A percentile compares a stretch with the other conserved stretches of the same genome.
Conservation (phyloP, 2,329 filamentous ascomycete genomes). For the Diaporthe sp. region DNA sequence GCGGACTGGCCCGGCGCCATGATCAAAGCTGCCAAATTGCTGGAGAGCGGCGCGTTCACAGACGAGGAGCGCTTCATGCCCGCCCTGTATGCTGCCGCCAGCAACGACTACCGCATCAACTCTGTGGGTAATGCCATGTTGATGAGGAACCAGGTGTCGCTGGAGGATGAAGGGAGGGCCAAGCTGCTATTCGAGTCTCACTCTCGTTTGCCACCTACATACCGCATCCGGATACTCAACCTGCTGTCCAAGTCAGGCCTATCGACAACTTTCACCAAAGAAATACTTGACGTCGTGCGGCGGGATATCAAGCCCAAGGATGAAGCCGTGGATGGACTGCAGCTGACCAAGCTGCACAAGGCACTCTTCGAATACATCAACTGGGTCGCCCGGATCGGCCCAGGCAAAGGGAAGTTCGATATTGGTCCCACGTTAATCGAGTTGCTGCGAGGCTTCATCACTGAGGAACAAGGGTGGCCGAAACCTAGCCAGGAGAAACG, state of each 20-base stretch:
- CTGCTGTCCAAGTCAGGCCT: slow-evolving; percentile 82
- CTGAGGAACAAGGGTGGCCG: slow-evolving; percentile 86
- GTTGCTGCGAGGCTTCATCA: slow-evolving; percentile 79
- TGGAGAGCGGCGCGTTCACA: slow-evolving; percentile 88
- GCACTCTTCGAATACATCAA: slow-evolving; percentile 89
- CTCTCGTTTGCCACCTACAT: slow-evolving; percentile 76
- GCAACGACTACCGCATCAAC: slow-evolving; percentile 84
- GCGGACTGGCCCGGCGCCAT: slow-evolving; percentile 80
- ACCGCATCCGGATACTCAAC: slow-evolving; percentile 82
- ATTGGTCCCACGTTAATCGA: slow-evolving; percentile 79
- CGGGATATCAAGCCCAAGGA: slow-evolving; percentile 64
- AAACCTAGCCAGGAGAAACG: slow-evolving; percentile 55
- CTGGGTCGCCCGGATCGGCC: slow-evolving; percentile 85
- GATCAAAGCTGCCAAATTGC: slow-evolving; percentile 75
- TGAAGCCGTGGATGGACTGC: slow-evolving; percentile 70
- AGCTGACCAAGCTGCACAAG: slow-evolving; percentile 83
- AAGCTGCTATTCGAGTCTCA: slow-evolving; percentile 80
- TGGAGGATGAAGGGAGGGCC: slow-evolving; percentile 78
- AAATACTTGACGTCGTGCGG: slow-evolving; percentile 79
- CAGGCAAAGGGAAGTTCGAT: slow-evolving; percentile 68
- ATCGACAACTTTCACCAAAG: slow-evolving; percentile 75
- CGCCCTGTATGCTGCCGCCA: slow-evolving; percentile 85
- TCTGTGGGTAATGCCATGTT: slow-evolving; percentile 91
- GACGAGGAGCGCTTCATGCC: slow-evolving; percentile 88
- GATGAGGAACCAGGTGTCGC: slow-evolving; percentile 81